Base-by-base conservation (phyloP, 2,329 filamentous ascomycete genomes). In the Clonostachys chloroleuca region DNA sequence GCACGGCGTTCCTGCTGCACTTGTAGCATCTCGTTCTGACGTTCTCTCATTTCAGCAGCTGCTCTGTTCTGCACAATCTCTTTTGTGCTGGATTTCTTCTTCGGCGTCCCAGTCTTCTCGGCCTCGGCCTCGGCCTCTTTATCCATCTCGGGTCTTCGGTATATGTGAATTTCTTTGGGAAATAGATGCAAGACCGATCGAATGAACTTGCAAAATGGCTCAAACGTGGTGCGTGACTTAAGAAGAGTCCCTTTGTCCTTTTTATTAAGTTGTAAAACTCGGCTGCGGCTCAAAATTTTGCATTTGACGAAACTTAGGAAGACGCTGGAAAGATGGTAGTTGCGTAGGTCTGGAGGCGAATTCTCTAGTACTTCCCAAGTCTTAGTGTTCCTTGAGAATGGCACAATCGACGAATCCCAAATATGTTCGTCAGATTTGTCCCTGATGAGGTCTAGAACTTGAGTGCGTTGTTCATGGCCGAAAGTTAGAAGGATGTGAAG, bases 1-100 rank as follows among this genome's bases (percentile, higher is more conserved):
- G 62, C 59, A 33, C 70, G 67, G 24, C 83, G 80, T 51, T 67
- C 61, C 45, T 80, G 74, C 57, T 84, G 79, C 47, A 79, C 72
- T 48, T 72, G 63, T 5, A 75, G 61, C 46, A 81, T 77, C n/a
- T 67, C 64, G 46, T 70, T 67, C 44, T 84, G 83, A 46, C 66
- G 72, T 43, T 78, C 70, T 54, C 86, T 78, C 34, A 81, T 68
- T 39, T 76, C 68, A 40, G 77, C 69, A 1, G 77, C 65, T 14
- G 57, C 60, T 36, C 59, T 64, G 48, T 69, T 56, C 14, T 61
- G 63, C 2, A 70, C 51, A 33, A 70, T 64, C 46, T 67, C 64
- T 43, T 57, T 66, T 1, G 36, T 40, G 2, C 17, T 44, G 12
- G 20, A 16, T 17, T 34, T 12, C 18, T 34, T 40, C 14, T 39